Conservation (phyloP, 2,329 filamentous ascomycete species). For the Pseudocercospora crystallina region DNA sequence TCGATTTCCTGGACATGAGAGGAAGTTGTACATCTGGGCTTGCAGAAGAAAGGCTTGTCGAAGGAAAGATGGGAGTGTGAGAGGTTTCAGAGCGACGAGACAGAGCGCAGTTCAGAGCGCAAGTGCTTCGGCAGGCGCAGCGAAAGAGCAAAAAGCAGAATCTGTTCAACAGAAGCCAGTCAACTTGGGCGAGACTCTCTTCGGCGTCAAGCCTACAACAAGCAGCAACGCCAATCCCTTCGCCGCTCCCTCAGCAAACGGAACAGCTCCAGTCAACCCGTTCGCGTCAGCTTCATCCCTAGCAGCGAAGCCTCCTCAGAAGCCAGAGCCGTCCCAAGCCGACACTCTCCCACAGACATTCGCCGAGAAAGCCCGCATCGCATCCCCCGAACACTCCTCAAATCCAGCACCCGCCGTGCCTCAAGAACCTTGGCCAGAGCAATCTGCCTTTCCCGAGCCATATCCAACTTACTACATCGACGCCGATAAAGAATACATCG, state of each 20-base stretch:
- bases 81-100: constrained; percentile 69
- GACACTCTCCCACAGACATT: constrained; percentile 31
- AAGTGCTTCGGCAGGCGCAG: constrained; percentile 18
- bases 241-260: constrained; percentile 43
- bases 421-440: constrained; percentile 71
- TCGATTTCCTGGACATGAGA: constrained; percentile 80
- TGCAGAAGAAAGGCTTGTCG: constrained; percentile 78
- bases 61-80: constrained; percentile 77
- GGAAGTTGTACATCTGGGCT: constrained; percentile 81
- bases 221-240: constrained; percentile 59
- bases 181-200: constrained; percentile 66
- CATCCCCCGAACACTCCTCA: constrained; percentile 23
- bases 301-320: constrained; percentile 46
- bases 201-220: constrained; percentile 58
- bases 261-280: constrained; percentile 51
- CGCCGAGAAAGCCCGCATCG: constrained; percentile 34
- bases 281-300: constrained; percentile 52
- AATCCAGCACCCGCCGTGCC: constrained; percentile 32
- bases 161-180: constrained; percentile 35
- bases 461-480: constrained; percentile 80
- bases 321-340: constrained; percentile 22
- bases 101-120: constrained; percentile 33
- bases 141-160: constrained; percentile 22
- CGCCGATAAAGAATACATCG: constrained; percentile 87
- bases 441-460: constrained; percentile 62